Conservation (phyloP, 2,329 filamentous ascomycete genomes). For the Sporothrix phasma region DNA sequence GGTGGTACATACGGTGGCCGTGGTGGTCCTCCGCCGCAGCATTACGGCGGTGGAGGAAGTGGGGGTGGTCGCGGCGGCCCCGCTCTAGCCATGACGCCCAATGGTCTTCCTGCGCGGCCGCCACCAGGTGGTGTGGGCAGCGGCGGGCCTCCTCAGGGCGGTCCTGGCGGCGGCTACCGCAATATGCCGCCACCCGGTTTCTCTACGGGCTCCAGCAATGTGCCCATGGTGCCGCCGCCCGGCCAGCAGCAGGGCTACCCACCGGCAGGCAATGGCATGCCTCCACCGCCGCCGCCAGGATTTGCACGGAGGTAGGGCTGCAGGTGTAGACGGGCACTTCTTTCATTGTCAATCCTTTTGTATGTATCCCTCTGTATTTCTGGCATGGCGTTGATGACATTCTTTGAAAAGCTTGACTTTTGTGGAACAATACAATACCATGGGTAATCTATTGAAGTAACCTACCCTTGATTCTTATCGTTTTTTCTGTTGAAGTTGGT, state of each 20-base stretch:
- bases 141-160: constrained; percentile 37
- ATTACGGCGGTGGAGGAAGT: constrained; percentile 26
- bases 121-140: constrained; percentile 34
- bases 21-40: not conserved
- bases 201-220: constrained; percentile 4
- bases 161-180: constrained; percentile 27
- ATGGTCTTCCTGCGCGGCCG: constrained; percentile 41
- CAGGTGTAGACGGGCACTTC: not conserved
- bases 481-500: not conserved
- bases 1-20: not conserved
- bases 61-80: constrained; percentile 22
- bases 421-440: not conserved
- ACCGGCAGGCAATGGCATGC: constrained; percentile 14
- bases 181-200: constrained; percentile 33
- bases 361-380: not conserved
- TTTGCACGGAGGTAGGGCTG: constrained; percentile 21
- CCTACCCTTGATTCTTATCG: not conserved
- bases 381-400: constrained; percentile 10
- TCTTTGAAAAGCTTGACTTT: not conserved
- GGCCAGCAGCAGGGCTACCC: constrained; percentile 5
- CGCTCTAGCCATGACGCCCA: constrained; percentile 38
- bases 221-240: constrained; percentile 11
- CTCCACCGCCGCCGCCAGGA: constrained; percentile 21
- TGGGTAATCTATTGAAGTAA: not conserved
- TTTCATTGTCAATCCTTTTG: not conserved